Conservation (phyloP, 192 early-diverging fungal genomes). For the Coemansia sp. region DNA sequence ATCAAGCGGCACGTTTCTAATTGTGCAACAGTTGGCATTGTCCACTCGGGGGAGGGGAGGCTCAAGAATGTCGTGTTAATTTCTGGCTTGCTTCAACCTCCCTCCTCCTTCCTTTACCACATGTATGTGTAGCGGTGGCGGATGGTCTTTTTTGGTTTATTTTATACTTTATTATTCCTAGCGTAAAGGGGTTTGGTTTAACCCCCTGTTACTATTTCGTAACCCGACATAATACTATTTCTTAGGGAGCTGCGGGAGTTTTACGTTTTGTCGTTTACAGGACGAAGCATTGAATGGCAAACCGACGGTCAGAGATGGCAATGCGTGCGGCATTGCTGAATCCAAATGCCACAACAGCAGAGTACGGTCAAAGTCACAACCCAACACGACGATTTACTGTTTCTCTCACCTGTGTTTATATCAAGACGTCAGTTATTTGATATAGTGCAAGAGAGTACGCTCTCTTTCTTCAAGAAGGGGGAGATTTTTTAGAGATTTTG, state of each 20-base stretch:
- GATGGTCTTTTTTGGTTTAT: background rate
- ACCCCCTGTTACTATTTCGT: background rate
- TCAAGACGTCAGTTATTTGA: background rate
- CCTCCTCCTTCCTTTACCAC: background rate
- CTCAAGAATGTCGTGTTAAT: background rate
- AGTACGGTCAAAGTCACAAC: constrained; percentile 15
- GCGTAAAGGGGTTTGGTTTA: no score
- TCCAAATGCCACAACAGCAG: constrained; percentile 34
- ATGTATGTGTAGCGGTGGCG: background rate
- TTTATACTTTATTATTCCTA: background rate
- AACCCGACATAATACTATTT: background rate
- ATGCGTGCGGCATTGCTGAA: constrained; percentile 52
- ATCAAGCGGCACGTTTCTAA: background rate
- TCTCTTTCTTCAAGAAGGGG: background rate
- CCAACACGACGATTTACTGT: background rate
- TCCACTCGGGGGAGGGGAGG: background rate
- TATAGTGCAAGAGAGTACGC: background rate
- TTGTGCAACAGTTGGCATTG: background rate
- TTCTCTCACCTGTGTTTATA: background rate
- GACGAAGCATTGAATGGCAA: constrained; percentile 18
- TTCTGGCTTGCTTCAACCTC: background rate
- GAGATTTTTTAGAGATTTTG: constrained; percentile 1
- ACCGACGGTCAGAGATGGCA: constrained; percentile 49
- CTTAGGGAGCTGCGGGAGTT: background rate
- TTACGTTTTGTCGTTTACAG: background rate